Evolutionary conservation across 305 asterid genomes (phyloP).

Genomic region (Rubia peregrina): DNA sequence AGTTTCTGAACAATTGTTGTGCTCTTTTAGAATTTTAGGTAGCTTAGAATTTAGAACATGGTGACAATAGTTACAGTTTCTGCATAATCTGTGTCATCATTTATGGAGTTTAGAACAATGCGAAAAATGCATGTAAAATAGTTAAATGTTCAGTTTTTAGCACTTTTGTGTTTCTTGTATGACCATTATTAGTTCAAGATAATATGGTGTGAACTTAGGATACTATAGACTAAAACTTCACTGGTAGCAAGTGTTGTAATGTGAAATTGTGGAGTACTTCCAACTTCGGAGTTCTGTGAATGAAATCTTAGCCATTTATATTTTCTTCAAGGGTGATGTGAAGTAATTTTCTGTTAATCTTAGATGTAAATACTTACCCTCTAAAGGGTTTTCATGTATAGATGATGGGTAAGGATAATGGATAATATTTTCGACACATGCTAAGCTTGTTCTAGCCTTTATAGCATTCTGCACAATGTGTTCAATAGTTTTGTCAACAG

Average conservation of each 20-base stretch:
- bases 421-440: background rate
- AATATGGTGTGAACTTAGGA: background rate
- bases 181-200: background rate
- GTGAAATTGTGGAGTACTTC: too few species aligned
- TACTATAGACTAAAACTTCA: background rate
- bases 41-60: background rate
- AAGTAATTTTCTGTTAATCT: background rate
- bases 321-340: background rate
- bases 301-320: background rate
- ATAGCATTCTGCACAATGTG: background rate
- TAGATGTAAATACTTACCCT: background rate
- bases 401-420: background rate
- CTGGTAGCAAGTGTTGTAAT: too few species aligned
- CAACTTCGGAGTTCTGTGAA: background rate
- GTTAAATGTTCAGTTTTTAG: background rate
- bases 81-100: background rate
- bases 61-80: too few species aligned
- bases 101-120: background rate
- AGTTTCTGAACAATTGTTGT: background rate
- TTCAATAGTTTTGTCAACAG: background rate
- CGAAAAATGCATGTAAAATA: background rate
- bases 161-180: background rate
- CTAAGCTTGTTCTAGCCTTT: background rate
- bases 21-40: background rate
- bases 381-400: background rate